Conservation (phyloP, 2,329 filamentous ascomycete species). For the Coniella lustricola region DNA sequence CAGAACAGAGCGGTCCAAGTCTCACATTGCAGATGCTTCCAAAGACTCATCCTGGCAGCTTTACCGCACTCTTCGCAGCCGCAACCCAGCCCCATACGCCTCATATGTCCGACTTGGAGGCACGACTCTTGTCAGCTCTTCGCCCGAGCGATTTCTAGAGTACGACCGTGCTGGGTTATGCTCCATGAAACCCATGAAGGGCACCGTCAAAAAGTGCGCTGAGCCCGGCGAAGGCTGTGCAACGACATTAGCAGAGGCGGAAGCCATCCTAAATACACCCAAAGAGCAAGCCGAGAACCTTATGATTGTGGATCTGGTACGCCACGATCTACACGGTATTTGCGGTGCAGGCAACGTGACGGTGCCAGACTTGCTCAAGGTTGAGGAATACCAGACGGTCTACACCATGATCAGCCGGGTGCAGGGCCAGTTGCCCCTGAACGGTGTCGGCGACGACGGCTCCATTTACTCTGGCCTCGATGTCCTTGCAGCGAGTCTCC, state of each 20-base stretch:
- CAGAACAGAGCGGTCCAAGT: neutral
- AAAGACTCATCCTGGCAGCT: conserved; percentile 54
- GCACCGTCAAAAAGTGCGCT: conserved; percentile 75
- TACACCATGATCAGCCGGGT: conserved; percentile 90
- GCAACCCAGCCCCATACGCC: conserved; percentile 78
- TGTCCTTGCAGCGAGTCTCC: conserved; percentile 69
- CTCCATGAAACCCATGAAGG: conserved; percentile 91
- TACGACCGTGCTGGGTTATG: conserved; percentile 47
- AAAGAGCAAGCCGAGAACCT: conserved; percentile 95
- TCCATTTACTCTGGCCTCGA: conserved; percentile 57
- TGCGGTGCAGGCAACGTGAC: conserved; percentile 66
- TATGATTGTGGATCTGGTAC: conserved; percentile 97
- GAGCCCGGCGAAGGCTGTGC: conserved; percentile 31
- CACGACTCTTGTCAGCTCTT: conserved; percentile 71
- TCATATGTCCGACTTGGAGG: conserved; percentile 68
- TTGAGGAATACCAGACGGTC: conserved; percentile 87
- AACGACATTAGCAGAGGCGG: conserved; percentile 61
- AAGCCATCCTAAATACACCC: conserved; percentile 64
- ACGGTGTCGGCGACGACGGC: neutral
- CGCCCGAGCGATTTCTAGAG: conserved; percentile 81
- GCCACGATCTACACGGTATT: conserved; percentile 84
- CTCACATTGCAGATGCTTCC: neutral
- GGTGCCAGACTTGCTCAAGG: conserved; percentile 72
- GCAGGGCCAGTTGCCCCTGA: conserved; percentile 53
- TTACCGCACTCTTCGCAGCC: conserved; percentile 61